Percentiles rank a stretch among this genome's conserved stretches.
Evolutionary conservation across 192 early-diverging fungal species (phyloP).

Genomic region (Linnemannia zychae): DNA sequence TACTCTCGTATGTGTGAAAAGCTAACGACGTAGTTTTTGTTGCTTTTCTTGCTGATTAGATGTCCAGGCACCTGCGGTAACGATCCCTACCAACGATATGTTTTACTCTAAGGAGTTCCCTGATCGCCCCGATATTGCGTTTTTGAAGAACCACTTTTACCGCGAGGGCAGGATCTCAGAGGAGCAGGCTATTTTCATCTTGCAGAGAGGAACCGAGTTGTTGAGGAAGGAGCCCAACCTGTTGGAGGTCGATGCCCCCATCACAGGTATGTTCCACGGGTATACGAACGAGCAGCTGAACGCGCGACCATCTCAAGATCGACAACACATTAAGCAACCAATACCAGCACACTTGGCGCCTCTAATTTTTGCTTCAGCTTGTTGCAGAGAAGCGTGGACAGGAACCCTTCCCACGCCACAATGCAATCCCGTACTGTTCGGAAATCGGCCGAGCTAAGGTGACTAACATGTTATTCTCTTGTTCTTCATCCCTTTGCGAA

Average conservation of each 20-base stretch:
- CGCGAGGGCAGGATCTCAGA: constrained; percentile 93
- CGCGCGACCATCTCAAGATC: neutral
- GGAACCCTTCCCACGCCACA: neutral
- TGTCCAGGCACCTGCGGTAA: constrained; percentile 67
- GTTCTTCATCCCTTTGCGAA: neutral
- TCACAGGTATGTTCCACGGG: constrained; percentile 73
- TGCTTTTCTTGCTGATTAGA: constrained; percentile 36
- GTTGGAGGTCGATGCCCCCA: constrained; percentile 90
- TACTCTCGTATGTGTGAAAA: neutral
- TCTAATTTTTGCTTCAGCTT: neutral
- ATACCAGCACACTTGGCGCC: neutral
- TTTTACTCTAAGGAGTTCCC: constrained; percentile 69
- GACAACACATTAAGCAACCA: neutral
- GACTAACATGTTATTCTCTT: neutral
- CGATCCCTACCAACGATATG: constrained; percentile 62
- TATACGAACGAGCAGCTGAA: neutral
- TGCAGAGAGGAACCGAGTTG: constrained; percentile 85
- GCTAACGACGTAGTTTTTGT: neutral
- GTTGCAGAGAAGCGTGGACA: neutral
- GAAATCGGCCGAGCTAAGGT: neutral
- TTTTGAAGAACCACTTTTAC: constrained; percentile 93
- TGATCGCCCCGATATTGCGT: constrained; percentile 82
- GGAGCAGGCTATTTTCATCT: constrained; percentile 91
- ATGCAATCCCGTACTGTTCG: neutral
- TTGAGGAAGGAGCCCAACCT: constrained; percentile 87